These are phyloP conservation scores for Cruciata laevipes DNA, from an alignment of 257 asterid species.

Conservation along the genomic window DNA sequence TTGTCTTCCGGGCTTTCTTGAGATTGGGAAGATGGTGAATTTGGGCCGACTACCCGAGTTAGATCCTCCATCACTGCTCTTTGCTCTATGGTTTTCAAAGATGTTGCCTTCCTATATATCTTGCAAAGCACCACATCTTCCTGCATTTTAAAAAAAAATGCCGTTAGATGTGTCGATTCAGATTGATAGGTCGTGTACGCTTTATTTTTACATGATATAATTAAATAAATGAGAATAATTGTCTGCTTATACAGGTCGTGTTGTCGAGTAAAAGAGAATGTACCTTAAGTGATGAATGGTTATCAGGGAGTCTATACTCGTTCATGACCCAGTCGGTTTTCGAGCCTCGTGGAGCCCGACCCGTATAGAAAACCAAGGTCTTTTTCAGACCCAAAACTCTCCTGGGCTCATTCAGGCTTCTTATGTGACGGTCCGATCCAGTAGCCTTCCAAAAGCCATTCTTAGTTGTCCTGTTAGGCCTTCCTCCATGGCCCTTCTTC, in stretches of 20 bases:
- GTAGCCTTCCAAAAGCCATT: constrained; percentile 87
- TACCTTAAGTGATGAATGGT: constrained; percentile 39
- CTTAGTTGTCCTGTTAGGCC: constrained; percentile 61
- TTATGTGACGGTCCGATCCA: constrained; percentile 62
- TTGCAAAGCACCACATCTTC: constrained; percentile 61
- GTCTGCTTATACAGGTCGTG: too few species aligned
- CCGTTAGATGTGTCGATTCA: not conserved
- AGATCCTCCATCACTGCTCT: constrained; percentile 54
- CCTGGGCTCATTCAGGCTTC: constrained; percentile 36
- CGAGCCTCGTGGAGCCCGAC: constrained; percentile 72
- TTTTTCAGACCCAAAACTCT: constrained; percentile 50
- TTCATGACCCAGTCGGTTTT: constrained; percentile 89
- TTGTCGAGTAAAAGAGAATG: too few species aligned
- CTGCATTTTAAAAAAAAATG: constrained; percentile 12
- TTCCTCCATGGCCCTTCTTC: constrained; percentile 63
- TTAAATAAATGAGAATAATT: too few species aligned
- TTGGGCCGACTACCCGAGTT: not conserved
- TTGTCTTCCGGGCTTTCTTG: not conserved
- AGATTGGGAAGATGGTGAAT: not conserved
- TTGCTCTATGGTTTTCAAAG: constrained; percentile 56
- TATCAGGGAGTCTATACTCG: constrained; percentile 63
- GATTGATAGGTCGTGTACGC: too few species aligned
- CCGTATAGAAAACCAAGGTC: constrained; percentile 67
- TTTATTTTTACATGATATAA: too few species aligned
- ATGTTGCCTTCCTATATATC: constrained; percentile 62